Evolutionary conservation across 306 rosid genomes (phyloP), one percentile per base, ranked within the genome.

Genomic region (Sindora glabra): DNA sequence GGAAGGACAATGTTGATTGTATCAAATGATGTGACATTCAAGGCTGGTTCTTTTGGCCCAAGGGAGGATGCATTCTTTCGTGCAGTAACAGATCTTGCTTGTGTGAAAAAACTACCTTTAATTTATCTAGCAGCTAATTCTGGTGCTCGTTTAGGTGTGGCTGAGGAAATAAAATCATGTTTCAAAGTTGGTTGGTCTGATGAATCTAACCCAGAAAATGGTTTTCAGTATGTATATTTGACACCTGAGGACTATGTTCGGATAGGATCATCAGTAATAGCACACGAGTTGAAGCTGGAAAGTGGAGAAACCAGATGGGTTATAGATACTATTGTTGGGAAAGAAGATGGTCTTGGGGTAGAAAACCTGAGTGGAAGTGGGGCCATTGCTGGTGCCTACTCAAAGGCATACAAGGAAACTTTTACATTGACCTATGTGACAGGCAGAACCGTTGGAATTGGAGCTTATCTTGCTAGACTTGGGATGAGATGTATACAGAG

Each of bases 401-500:
- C 98, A 23, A 86, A 81, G 80, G 98, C 98, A 57, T 92, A 86
- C 73, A 70, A 69, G 67, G 98, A 92, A 82, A 92, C 96, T 12
- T 92, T 92, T 65, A 92, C 98, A 32, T 77, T 92, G 58, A 92
- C 98, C 44, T 94, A 89, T 45, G 98, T 92, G 75, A 83, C 95
- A 16, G 98, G 98, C 8, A 86, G 98, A 75, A 92, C 98, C 13
- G 96, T 92, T 62, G 98, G 98, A 37, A 88, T 92, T 5, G 98
- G 98, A 41, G 98, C 98, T 79, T 92, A 92, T 82, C 95, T 92
- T 82, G 96, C 98, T 42, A 86, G 96, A 64, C 95, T 92, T 68
- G 98, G 98, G 63, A 92, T 88, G 98, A 84, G 98, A 63, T 92
- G 98, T 78, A 86, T 92, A 74, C 96, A 92, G 71, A 86, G 96